Evolutionary conservation across 192 early-diverging fungal species (phyloP), one percentile per base, ranked within the genome.

Genomic region (Umbelopsis vinacea): DNA sequence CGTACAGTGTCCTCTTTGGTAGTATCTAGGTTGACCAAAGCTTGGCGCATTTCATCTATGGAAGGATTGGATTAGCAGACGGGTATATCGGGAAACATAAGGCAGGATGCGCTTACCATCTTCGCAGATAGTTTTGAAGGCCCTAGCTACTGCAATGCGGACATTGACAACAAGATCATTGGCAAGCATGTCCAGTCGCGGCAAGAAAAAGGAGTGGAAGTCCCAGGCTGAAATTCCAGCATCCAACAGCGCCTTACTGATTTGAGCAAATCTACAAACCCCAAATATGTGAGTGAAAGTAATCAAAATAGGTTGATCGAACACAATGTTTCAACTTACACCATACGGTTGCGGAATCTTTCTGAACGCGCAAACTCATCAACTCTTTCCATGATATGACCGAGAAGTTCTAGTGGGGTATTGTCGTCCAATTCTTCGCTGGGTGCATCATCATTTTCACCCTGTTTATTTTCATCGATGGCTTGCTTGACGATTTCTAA

Each of bases 131-230:
- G 67, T 69, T 40, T 60, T 69, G 21, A 88, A 72, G 4, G 88
- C 75, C n/a, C 91, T 75, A 0, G 89, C 90, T 26, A 91, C 74
- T 15, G 84, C 88, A 75, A 94, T 94, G 15, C 90, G 86, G 29
- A 94, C 90, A 67, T 94, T 92, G 5, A 86, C 86, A 19, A 94
- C 88, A 19, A 79, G 71, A 74, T 94, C 92, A 10, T 74, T 47
- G 0, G 87, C 85, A 40, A 94, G 73, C 10, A 77, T 79, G 4
- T 84, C 85, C 46, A 94, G 57, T 24, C 86, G 74, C 2, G 88
- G 85, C 68, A 94, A 71, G 50, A 94, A 92, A 68, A 90, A 88
- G 60, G 86, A 84, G 50, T 91, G 89, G 75, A 94, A 92, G 11
- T 87, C 86, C 1, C 74, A 76, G 10, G 85, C 79, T 52, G 89